phyloP scores from a whole-genome alignment of 768 basidiomycete species.

The Lentinula guzmanii region DNA sequence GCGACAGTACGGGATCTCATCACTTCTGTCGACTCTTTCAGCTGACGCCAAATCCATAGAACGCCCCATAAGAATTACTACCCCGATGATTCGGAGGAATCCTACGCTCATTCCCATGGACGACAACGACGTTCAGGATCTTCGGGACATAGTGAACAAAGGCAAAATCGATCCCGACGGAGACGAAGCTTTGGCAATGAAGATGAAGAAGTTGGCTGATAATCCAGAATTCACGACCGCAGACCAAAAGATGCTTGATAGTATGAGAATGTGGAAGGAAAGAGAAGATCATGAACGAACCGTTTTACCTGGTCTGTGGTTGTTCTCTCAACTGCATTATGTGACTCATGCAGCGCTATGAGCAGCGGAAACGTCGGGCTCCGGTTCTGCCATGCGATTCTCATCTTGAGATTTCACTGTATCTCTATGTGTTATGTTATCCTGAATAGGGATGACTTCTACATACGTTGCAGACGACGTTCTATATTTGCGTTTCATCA shows the following conservation, averaged over 20 bases:
- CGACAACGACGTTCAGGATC: slow-evolving; percentile 74
- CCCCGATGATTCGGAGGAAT: slow-evolving; percentile 63
- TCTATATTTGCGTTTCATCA: no score
- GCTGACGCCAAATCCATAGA: no score
- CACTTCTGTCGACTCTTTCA: no score
- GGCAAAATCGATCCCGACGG: slow-evolving; percentile 30
- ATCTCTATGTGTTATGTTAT: background rate
- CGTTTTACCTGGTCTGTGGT: background rate
- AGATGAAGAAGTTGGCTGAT: slow-evolving; percentile 42
- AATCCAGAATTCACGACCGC: slow-evolving; percentile 25
- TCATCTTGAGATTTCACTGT: background rate
- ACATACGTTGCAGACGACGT: no score
- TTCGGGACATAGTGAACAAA: slow-evolving; percentile 38
- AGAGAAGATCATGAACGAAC: slow-evolving; percentile 14
- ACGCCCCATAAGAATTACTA: background rate
- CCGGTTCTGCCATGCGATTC: background rate
- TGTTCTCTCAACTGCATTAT: background rate
- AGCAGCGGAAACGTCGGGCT: background rate
- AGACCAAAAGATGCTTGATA: slow-evolving; percentile 26
- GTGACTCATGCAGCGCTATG: background rate
- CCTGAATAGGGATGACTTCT: background rate
- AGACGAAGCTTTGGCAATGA: slow-evolving; percentile 34
- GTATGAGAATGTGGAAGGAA: slow-evolving; percentile 19
- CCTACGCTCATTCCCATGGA: slow-evolving; percentile 64
- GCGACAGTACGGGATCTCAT: no score